These are phyloP conservation scores for Chalaropsis ovoidea DNA, from an alignment of 2,329 filamentous ascomycete genomes.

Conservation along the genomic window DNA sequence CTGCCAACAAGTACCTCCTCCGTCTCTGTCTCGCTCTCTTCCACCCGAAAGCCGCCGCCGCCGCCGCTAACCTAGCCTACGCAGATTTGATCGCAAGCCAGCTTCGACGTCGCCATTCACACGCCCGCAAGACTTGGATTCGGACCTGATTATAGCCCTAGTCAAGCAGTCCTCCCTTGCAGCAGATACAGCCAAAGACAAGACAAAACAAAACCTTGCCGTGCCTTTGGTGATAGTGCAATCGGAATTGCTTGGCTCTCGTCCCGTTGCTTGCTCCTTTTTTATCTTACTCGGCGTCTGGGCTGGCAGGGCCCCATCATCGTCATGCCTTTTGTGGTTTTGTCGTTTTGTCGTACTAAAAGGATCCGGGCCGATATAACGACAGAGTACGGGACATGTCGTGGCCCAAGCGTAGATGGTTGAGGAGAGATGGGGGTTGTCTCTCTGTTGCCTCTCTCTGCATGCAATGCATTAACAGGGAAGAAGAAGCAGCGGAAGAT, in stretches of 20 bases:
- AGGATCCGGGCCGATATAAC: conserved; percentile 14
- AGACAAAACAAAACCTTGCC: background rate
- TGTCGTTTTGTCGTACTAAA: conserved; percentile 7
- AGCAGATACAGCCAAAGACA: background rate
- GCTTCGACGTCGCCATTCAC: background rate
- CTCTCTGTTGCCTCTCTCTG: background rate
- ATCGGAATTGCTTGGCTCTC: background rate
- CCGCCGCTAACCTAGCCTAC: background rate
- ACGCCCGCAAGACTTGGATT: background rate
- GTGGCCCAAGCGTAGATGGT: conserved; percentile 5
- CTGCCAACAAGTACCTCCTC: background rate
- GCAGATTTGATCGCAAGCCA: background rate
- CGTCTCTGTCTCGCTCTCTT: background rate
- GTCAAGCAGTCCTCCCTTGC: background rate
- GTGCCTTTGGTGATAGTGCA: background rate
- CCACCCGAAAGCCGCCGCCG: background rate
- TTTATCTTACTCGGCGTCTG: background rate
- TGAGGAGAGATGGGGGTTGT: background rate
- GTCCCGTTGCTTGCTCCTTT: background rate
- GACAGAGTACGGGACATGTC: background rate
- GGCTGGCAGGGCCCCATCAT: background rate
- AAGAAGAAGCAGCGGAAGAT: too few relatives aligned
- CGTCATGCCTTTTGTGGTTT: background rate
- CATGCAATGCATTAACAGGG: background rate
- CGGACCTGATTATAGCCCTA: background rate